Percentiles rank a stretch among this genome's conserved stretches.
phyloP scores from a whole-genome alignment of 2,329 filamentous ascomycete species.

The Colletotrichum sp. region DNA sequence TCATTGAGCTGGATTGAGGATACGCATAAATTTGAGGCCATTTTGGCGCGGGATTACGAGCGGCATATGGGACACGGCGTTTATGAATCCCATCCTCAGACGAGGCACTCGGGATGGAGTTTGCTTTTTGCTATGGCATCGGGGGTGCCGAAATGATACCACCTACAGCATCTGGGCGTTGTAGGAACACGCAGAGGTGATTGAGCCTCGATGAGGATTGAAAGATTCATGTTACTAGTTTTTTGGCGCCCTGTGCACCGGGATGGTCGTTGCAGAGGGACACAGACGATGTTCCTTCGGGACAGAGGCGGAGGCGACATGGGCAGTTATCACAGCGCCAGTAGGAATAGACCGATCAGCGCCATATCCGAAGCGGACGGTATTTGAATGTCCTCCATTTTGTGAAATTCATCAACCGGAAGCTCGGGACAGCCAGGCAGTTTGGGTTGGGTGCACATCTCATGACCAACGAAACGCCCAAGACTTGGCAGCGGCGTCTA shows the following conservation, averaged over 20 bases:
- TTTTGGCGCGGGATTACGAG: not conserved
- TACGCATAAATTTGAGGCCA: not conserved
- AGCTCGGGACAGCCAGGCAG: not conserved
- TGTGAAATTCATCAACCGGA: not conserved
- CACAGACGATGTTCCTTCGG: not conserved
- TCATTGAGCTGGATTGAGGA: slow-evolving; percentile 21
- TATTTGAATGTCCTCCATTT: not conserved
- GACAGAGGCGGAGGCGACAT: not conserved
- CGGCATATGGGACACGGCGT: not conserved
- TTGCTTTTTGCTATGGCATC: slow-evolving; percentile 4
- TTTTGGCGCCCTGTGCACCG: not conserved
- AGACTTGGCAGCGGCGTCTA: not conserved
- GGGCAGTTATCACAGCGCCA: not conserved
- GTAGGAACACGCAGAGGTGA: not conserved
- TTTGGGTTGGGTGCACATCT: not conserved
- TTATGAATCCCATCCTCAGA: not conserved
- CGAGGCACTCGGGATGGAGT: not conserved
- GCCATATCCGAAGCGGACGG: not conserved
- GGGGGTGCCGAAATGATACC: slow-evolving; percentile 14
- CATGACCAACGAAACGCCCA: not conserved
- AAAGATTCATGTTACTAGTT: not conserved
- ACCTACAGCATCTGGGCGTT: slow-evolving; percentile 13
- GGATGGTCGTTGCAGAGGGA: not conserved
- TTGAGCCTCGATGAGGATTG: not conserved
- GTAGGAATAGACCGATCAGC: not conserved